phyloP scores from a whole-genome alignment of 441 rosid genomes.

The Erodium moschatum region DNA sequence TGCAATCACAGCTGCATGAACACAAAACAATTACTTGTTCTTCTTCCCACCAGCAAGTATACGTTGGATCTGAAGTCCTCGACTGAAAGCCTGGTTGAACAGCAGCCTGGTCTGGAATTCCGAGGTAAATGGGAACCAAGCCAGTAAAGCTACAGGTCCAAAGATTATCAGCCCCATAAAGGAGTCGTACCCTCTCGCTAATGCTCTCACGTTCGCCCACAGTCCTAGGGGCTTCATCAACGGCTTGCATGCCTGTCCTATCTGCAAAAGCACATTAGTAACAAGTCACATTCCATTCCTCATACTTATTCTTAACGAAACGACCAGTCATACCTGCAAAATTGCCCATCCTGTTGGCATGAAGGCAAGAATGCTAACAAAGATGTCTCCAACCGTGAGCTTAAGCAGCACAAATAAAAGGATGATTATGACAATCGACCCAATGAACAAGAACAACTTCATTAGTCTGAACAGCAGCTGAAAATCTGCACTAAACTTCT shows the following conservation, averaged over 20 bases:
- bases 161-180: conserved; percentile 70
- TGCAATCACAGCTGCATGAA: not conserved
- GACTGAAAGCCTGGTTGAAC: conserved; percentile 97
- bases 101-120: conserved; percentile 91
- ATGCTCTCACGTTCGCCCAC: conserved; percentile 95
- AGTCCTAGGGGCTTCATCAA: conserved; percentile 60
- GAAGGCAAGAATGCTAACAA: conserved; percentile 74
- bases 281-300: too few relatives aligned
- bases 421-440: conserved; percentile 45
- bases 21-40: conserved; percentile 29
- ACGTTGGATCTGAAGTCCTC: conserved; percentile 96
- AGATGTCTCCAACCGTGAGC: conserved; percentile 74
- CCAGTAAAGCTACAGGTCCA: conserved; percentile 63
- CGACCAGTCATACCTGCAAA: too few relatives aligned
- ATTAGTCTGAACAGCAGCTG: conserved; percentile 92
- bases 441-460: conserved; percentile 61
- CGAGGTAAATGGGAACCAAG: conserved; percentile 93
- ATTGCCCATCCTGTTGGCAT: conserved; percentile 94
- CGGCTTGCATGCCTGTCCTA: conserved; percentile 65
- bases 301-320: too few relatives aligned
- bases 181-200: conserved; percentile 86
- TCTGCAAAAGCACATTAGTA: too few relatives aligned
- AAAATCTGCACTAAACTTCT: conserved; percentile 92
- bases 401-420: conserved; percentile 62
- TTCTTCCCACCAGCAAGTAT: conserved; percentile 92